These are phyloP conservation scores for Scleromitrula shiraiana DNA, from an alignment of 2,329 filamentous ascomycete species.

Conservation along the genomic window DNA sequence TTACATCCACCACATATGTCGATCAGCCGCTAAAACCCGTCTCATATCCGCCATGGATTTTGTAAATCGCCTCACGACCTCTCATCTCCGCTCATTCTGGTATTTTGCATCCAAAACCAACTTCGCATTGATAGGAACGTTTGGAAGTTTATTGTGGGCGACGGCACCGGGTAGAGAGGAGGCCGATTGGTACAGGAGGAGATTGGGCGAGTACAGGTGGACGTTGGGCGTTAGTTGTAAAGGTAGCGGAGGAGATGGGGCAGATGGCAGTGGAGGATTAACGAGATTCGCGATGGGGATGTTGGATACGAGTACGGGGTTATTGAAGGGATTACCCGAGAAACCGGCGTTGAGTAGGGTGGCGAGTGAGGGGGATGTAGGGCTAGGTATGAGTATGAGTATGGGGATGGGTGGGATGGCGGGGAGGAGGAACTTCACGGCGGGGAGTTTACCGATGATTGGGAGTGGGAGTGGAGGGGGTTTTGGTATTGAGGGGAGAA, in stretches of 20 bases:
- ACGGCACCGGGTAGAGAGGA: constrained; percentile 83
- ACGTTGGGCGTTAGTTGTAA: constrained; percentile 81
- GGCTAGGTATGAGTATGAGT: not conserved
- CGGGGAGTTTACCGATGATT: not conserved
- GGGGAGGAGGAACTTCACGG: not conserved
- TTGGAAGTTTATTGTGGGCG: constrained; percentile 82
- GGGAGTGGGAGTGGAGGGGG: not conserved
- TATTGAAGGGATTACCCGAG: constrained; percentile 62
- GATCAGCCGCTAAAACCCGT: constrained; percentile 85
- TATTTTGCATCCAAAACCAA: constrained; percentile 82
- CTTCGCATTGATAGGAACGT: constrained; percentile 91
- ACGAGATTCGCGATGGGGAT: constrained; percentile 71
- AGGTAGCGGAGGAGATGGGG: constrained; percentile 36
- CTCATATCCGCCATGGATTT: constrained; percentile 97
- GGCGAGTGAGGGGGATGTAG: constrained; percentile 25
- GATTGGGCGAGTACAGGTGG: constrained; percentile 88
- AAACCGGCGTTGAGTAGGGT: constrained; percentile 58
- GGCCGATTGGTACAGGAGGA: constrained; percentile 81
- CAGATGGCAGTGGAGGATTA: constrained; percentile 39
- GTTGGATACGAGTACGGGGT: constrained; percentile 61
- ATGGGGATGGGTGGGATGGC: not conserved
- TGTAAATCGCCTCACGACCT: constrained; percentile 81
- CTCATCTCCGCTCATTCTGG: constrained; percentile 88
- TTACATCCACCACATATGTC: constrained; percentile 86
- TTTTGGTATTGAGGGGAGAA: constrained; percentile 2